Base-by-base conservation (phyloP, 2,329 filamentous ascomycete species). In the Ophiostoma angusticollis region DNA sequence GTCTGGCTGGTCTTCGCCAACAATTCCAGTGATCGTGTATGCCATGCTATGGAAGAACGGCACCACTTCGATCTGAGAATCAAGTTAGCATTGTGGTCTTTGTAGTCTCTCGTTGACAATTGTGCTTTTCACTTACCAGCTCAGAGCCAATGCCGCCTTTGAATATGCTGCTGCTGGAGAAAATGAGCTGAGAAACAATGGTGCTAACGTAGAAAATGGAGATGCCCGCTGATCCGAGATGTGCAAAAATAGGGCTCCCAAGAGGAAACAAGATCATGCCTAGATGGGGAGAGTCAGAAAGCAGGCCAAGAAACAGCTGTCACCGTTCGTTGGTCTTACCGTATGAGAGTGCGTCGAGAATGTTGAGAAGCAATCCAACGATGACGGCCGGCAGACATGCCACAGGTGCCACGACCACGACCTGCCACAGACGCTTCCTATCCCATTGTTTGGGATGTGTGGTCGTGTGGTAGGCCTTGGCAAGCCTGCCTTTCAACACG, bases 1-100 rank as follows among this genome's bases (percentile, higher is more conserved):
- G 50, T 91, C 79, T 1, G 83, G 77, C 19, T 91, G 78, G 16
- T 87, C 78, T 45, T 81, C 74, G 13, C 89, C 84, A 47, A 98
- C 78, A 31, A 72, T 68, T 12, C 68, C 65, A 48, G 91, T 77
- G 54, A 96, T 95, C 22, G 81, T 89, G 46, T 80, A 78, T 1
- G 91, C 87, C 89, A 98, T 98, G 53, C 89, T 93, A 62, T 98
- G 91, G 57, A 98, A 96, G 62, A 98, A 98, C 0, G 89, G 91
- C 1, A 98, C 89, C 1, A 96, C 89, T 61, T 98, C 91, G 49
- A 96, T 98, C 74, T 80, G 30, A 18, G 31, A 22, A 36, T 9
- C 9, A n/a, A n/a, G 24, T 37, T 12, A 36, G 39, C 22, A 22
- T 7, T 3, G 5, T 21, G 22, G 31, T 8, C 8, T 11, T 17